Base-by-base conservation (phyloP, 139 green algal species). In the Chlorella sp. region DNA sequence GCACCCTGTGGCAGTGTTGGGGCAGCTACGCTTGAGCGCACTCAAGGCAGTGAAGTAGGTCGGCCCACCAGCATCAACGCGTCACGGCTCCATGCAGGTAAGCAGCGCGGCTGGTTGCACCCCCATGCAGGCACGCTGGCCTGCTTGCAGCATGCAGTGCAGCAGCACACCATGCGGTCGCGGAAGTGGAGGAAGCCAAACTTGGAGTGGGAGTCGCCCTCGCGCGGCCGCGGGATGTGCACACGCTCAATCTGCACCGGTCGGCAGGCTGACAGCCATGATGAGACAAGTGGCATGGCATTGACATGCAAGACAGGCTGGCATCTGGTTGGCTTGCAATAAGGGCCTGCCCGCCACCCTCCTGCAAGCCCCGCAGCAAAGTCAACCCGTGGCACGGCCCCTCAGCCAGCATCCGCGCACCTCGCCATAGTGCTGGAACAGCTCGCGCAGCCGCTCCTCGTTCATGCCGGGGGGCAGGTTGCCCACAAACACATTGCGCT, bases 181-280 rank as follows among this genome's bases (percentile, higher is more conserved):
- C 44, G 76, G 76, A 95, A 98, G 87, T 97, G 93, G 67, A 98
- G 88, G 81, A 98, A 98, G 14, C 91, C 94, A 84, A 95, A 98
- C 74, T 96, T 91, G 56, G 90, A 88, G 76, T 90, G 85, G 38
- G 84, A 85, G 48, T 86, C 88, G 54, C 86, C 87, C 43, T 94
- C 84, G 32, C 79, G 78, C 30, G 86, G 62, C 89, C 34, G 93
- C 88, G 82, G 82, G 68, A 91, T 76, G 65, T 87, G 77, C 48
- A 89, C 62, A 22, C 79, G 78, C 38, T 88, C 76, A 43, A 85
- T 74, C 72, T 74, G 76, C 44, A 44, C n/a, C 26, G 67, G 72
- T 36, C 20, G 48, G 6, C 36, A 70, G 19, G 7, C 7, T 17
- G 54, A 32, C 28, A 58, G 75, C 1, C 0, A 34, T n/a, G n/a